Evolutionary conservation across 768 basidiomycete species (phyloP), one percentile per base, ranked within the genome.

Genomic region (Saitozyma podzolica): DNA sequence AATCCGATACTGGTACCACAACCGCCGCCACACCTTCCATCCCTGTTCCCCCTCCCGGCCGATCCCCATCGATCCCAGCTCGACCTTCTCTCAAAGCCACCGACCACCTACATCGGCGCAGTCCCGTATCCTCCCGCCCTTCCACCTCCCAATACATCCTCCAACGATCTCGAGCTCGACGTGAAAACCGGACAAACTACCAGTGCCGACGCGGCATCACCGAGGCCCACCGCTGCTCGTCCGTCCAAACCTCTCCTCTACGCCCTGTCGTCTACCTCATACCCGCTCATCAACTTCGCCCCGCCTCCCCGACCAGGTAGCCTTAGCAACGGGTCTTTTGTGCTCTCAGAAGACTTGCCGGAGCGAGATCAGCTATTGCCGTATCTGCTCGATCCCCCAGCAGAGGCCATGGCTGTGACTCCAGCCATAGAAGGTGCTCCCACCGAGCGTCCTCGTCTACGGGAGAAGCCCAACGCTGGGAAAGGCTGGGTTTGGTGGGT

Each of bases 1-100:
- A 80, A 87, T 8, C 87, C 92, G 3, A 87, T 95, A 72, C 87
- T 91, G 8, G 86, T 97, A 10, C 86, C 92, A 13, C 94, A 97
- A 76, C 93, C 94, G 11, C 87, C 86, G 1, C 88, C 90, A 0
- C 84, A 86, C 41, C 83, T 92, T 1, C 83, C 87, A 17, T 87
- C 92, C 41, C 82, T 95, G 8, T 82, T 92, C 41, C 87, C 88
- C 9, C 75, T 67, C 39, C 74, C 77, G 6, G 59, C 72, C 1
- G 49, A 67, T 13, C 65, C 75, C 16, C 63, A 66, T 39, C 56
- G 48, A 9, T 66, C 74, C 0, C 76, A 72, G 50, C 76, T 78
- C 8, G 81, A 82, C n/a, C 80, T 85, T 10, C 80, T 83, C 37
- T 84, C 83, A 4, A 84, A 86, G 56, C 78, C 83, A 7, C 84